Evolutionary conservation across 2,329 filamentous ascomycete genomes (phyloP).

Genomic region (Leptodontidium sp.): DNA sequence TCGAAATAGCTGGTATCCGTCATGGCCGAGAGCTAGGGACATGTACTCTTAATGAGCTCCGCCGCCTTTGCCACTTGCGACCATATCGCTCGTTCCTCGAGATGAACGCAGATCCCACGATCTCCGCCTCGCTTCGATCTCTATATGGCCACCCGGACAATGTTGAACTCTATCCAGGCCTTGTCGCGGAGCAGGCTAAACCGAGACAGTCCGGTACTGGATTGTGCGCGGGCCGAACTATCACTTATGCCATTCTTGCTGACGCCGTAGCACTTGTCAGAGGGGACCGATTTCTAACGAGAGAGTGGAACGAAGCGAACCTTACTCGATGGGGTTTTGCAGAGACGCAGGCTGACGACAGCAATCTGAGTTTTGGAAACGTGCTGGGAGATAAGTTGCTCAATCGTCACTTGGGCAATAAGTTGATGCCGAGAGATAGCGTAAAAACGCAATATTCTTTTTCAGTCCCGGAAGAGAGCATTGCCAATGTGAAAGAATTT

Average conservation of each 20-base stretch:
- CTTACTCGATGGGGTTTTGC: constrained; percentile 14
- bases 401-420: no score
- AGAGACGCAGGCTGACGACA: no score
- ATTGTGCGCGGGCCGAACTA: constrained; percentile 57
- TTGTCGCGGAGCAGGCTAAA: constrained; percentile 65
- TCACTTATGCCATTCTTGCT: constrained; percentile 61
- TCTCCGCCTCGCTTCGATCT: constrained; percentile 68
- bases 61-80: constrained; percentile 80
- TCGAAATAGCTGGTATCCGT: constrained; percentile 81
- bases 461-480: no score
- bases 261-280: constrained; percentile 66
- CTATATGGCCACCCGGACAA: constrained; percentile 68
- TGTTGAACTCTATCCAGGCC: constrained; percentile 73
- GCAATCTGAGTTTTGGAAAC: no score
- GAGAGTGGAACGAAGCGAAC: constrained; percentile 57
- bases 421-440: no score
- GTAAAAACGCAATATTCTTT: no score
- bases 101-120: constrained; percentile 77
- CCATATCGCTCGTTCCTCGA: constrained; percentile 79
- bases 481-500: no score
- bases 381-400: no score
- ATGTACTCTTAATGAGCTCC: constrained; percentile 68
- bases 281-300: constrained; percentile 62
- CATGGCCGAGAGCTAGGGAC: constrained; percentile 69
- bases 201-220: constrained; percentile 50